Evolutionary conservation across 2,329 filamentous ascomycete genomes (phyloP).

Genomic region (Ambrosiella xylebori): DNA sequence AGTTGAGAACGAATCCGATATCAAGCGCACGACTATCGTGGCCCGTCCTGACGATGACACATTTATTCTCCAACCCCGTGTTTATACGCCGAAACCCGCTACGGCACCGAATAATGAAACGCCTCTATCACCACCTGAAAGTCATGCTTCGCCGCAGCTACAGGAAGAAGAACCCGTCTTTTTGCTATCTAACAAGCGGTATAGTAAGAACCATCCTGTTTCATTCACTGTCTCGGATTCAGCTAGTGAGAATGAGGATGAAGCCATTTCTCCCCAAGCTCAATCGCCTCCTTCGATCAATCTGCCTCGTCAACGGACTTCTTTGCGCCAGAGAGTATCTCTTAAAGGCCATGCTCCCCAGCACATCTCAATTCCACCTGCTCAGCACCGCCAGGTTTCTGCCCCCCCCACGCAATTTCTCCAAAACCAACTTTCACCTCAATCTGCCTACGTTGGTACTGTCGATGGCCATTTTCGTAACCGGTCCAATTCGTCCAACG

Average conservation of each 20-base stretch:
- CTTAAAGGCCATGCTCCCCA: conserved; percentile 34
- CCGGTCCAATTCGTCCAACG: conserved; percentile 21
- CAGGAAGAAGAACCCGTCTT: conserved; percentile 8
- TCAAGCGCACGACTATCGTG: neutral
- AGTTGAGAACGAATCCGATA: neutral
- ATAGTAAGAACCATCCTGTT: conserved; percentile 14
- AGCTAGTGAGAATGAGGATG: neutral
- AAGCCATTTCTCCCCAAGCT: neutral
- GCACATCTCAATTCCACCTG: conserved; percentile 36
- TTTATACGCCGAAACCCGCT: conserved; percentile 36
- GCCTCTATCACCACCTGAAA: conserved; percentile 30
- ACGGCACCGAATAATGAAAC: conserved; percentile 20
- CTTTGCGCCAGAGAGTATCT: conserved; percentile 36
- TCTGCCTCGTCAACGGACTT: conserved; percentile 23
- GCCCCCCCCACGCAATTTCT: conserved; percentile 16
- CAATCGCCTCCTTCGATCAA: conserved; percentile 13
- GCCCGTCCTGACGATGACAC: conserved; percentile 4
- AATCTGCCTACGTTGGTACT: conserved; percentile 33
- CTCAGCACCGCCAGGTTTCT: conserved; percentile 18
- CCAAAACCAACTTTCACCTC: conserved; percentile 21
- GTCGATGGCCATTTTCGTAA: conserved; percentile 24
- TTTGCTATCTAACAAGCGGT: conserved; percentile 9
- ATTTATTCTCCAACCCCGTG: conserved; percentile 38
- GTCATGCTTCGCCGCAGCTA: conserved; percentile 17
- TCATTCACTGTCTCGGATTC: neutral